Base-by-base conservation (phyloP, 2,329 filamentous ascomycete genomes). In the Aspergillus puulaauensis region DNA sequence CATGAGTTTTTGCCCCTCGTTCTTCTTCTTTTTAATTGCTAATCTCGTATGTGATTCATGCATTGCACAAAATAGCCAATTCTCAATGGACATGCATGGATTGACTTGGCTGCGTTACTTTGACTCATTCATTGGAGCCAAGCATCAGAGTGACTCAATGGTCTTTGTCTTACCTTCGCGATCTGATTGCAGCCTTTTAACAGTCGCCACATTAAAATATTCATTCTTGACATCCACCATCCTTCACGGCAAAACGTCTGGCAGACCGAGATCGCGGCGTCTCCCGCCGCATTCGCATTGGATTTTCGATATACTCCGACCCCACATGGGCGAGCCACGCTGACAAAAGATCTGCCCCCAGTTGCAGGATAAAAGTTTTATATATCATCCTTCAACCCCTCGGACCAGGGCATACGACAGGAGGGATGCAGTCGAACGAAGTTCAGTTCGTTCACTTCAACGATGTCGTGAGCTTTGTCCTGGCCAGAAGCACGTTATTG, bases 381-480 rank as follows among this genome's bases (percentile, higher is more conserved):
- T 4, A 4, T 8, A n/a, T n/a, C 9, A 31, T 31, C 3, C 3
- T 31, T 31, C 9, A 11, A 31, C 27, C 27, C 35, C 14, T 37
- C 35, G 6, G 9, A n/a, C 35, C n/a, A 14, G 35, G 15, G 2
- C 12, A n/a, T 37, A 37, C 2, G 35, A n/a, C 35, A 37, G 35
- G 2, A 5, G 15, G 6, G 7, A 54, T 54, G 52, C 43, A 40
- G 33, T n/a, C 33, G n/a, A 41, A 39, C 33, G 56, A 58, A 19
- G 46, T 58, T 17, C 56, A 49, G 39, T 44, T 58, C 31, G 56
- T 54, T 23, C 56, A 58, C 31, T 58, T 58, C 52, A 58, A 58
- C 19, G 56, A 58, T 39, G 51, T 58, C 4, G 56, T 58, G 35
- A 51, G 56, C 24, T 39, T 27, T 23, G 12, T 27, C 15, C 7